phyloP scores from a whole-genome alignment of 495 filamentous ascomycete species.

The Xylaria bambusicola region DNA sequence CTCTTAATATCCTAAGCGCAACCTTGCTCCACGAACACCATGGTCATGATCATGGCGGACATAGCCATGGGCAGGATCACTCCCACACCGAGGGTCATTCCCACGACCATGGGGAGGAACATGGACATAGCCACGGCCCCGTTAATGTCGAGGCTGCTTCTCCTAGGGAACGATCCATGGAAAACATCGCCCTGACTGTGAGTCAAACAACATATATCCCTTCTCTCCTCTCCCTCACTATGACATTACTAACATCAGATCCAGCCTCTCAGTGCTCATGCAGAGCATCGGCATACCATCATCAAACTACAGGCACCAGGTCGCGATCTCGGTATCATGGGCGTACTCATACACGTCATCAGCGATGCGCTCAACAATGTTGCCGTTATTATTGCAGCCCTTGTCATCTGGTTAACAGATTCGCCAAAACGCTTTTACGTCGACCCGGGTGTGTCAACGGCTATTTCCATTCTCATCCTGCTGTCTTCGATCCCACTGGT shows the following conservation, averaged over 20 bases:
- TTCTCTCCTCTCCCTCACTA: slow-evolving; percentile 21
- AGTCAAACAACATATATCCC: slow-evolving; percentile 1
- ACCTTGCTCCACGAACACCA: slow-evolving; percentile 73
- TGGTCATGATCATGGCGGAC: slow-evolving; percentile 33
- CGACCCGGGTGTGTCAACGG: slow-evolving; percentile 79
- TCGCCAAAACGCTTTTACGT: slow-evolving; percentile 62
- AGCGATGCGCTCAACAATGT: slow-evolving; percentile 92
- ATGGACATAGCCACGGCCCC: slow-evolving; percentile 44
- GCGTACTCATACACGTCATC: slow-evolving; percentile 86
- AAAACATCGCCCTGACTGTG: slow-evolving; percentile 45
- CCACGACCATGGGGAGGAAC: slow-evolving; percentile 8
- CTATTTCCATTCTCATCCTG: slow-evolving; percentile 90
- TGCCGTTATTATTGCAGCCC: slow-evolving; percentile 83
- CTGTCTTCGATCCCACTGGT: slow-evolving; percentile 80
- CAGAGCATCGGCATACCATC: slow-evolving; percentile 54
- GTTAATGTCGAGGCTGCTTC: slow-evolving; percentile 64
- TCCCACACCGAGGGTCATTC: slow-evolving; percentile 27
- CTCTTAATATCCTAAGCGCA: slow-evolving; percentile 79
- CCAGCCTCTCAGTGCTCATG: slow-evolving; percentile 59
- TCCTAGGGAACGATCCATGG: slow-evolving; percentile 37
- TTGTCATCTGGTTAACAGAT: slow-evolving; percentile 76
- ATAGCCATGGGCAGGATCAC: slow-evolving; percentile 38
- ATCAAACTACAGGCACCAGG: slow-evolving; percentile 31
- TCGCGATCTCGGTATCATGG: slow-evolving; percentile 86
- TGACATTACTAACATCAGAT: slow-evolving; percentile 55